Conservation (phyloP, 1,284 basidiomycete species). For the Ustilago esculenta region DNA sequence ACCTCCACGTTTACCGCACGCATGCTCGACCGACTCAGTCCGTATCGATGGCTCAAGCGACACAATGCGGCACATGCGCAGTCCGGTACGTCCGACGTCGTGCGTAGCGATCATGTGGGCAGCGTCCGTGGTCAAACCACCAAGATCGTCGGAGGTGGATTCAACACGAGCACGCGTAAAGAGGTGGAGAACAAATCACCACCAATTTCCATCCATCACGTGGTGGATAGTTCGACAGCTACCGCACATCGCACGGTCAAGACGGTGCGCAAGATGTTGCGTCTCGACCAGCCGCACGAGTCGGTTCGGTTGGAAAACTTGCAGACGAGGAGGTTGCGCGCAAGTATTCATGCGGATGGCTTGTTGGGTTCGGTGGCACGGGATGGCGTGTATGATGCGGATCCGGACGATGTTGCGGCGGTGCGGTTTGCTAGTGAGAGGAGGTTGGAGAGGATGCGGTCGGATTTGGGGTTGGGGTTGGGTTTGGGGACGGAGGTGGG, state of each 20-base stretch:
- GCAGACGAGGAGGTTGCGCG: constrained; percentile 48
- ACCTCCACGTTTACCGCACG: constrained; percentile 60
- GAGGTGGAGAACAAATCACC: constrained; percentile 32
- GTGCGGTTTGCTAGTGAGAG: constrained; percentile 74
- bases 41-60: constrained; percentile 79
- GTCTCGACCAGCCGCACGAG: constrained; percentile 72
- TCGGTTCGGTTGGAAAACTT: constrained; percentile 73
- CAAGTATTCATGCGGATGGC: constrained; percentile 50
- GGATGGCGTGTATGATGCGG: constrained; percentile 27
- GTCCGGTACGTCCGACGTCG: constrained; percentile 18
- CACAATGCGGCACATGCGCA: constrained; percentile 69
- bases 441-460: constrained; percentile 70
- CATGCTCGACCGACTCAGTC: constrained; percentile 78
- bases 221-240: constrained; percentile 25
- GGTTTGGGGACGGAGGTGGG: constrained; percentile 28
- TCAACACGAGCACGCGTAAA: constrained; percentile 8
- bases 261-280: constrained; percentile 49
- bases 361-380: constrained; percentile 22
- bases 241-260: constrained; percentile 44
- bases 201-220: constrained; percentile 29
- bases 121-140: constrained; percentile 17
- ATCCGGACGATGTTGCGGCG: constrained; percentile 59
- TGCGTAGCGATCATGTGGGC: constrained; percentile 16
- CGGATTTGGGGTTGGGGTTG: constrained; percentile 62
- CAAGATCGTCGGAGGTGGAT: constrained; percentile 49